phyloP scores from a whole-genome alignment of 257 asterid genomes.

The Thymus quinquecostatus region DNA sequence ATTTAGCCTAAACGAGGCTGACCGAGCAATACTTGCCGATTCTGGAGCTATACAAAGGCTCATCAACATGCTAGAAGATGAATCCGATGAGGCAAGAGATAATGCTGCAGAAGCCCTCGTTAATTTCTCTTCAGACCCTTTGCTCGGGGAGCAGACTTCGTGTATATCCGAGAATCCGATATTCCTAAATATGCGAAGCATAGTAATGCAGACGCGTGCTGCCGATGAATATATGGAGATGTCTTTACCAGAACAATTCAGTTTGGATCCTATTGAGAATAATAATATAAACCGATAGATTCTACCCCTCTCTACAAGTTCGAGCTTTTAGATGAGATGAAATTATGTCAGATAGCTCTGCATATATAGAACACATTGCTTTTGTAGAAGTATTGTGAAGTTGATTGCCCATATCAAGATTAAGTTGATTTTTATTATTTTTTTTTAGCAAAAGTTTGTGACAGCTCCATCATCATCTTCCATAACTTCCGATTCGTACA shows the following conservation, averaged over 20 bases:
- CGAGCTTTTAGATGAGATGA: too few species aligned
- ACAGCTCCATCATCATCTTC: too few species aligned
- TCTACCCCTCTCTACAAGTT: too few species aligned
- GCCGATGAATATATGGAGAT: conserved; percentile 37
- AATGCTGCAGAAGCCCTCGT: conserved; percentile 63
- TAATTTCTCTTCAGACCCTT: conserved; percentile 53
- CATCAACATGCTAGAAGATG: conserved; percentile 42
- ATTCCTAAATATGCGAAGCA: conserved; percentile 45
- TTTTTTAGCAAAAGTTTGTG: not conserved
- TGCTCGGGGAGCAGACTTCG: conserved; percentile 41
- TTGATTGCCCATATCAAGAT: not conserved
- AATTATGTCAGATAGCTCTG: too few species aligned
- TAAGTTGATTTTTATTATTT: not conserved
- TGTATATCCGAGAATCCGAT: conserved; percentile 40
- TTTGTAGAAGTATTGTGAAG: not conserved
- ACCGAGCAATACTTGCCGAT: conserved; percentile 47
- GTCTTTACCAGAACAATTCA: conserved; percentile 37
- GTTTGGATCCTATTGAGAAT: conserved; percentile 24
- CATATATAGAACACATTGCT: not conserved
- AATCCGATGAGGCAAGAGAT: conserved; percentile 50
- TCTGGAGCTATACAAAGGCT: conserved; percentile 54
- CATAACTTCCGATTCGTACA: too few species aligned
- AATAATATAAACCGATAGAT: not conserved
- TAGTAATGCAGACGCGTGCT: conserved; percentile 43
- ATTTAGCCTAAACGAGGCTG: conserved; percentile 46